These are phyloP conservation scores for Cryphonectria japonica DNA, from an alignment of 2,329 filamentous ascomycete species.

Conservation along the genomic window DNA sequence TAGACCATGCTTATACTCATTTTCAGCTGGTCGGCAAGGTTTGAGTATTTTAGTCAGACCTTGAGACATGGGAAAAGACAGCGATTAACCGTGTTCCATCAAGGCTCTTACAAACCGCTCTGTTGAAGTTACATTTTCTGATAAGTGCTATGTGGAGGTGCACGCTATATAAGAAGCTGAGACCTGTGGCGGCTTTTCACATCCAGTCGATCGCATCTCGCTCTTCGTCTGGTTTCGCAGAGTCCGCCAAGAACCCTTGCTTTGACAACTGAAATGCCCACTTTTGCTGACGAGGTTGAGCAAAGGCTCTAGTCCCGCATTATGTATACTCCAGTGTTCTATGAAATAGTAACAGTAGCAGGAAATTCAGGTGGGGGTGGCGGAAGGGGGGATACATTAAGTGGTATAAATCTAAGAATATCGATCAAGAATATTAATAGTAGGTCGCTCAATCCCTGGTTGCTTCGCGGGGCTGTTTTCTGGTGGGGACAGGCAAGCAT, in stretches of 20 bases:
- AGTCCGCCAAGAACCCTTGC: too few species aligned
- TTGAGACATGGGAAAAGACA: too few species aligned
- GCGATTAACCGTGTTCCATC: too few species aligned
- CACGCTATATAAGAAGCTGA: neutral
- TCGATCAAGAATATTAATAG: neutral
- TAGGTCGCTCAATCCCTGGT: neutral
- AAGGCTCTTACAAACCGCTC: too few species aligned
- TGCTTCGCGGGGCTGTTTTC: neutral
- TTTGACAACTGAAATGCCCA: neutral
- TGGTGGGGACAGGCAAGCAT: neutral
- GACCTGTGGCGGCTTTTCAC: neutral
- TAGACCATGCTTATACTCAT: too few species aligned
- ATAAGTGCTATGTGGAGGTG: neutral
- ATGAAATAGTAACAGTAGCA: neutral
- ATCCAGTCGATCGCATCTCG: neutral
- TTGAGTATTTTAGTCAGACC: too few species aligned
- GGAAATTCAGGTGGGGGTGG: too few species aligned
- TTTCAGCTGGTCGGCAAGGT: too few species aligned
- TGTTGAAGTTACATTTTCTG: too few species aligned
- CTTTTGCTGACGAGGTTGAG: neutral
- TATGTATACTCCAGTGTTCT: neutral
- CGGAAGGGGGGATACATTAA: too few species aligned
- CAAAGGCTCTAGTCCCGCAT: neutral
- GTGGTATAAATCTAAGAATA: neutral
- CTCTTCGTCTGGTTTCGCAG: neutral